Evolutionary conservation across 805 yeast genomes (phyloP).

Genomic region (Priceomyces carsonii): DNA sequence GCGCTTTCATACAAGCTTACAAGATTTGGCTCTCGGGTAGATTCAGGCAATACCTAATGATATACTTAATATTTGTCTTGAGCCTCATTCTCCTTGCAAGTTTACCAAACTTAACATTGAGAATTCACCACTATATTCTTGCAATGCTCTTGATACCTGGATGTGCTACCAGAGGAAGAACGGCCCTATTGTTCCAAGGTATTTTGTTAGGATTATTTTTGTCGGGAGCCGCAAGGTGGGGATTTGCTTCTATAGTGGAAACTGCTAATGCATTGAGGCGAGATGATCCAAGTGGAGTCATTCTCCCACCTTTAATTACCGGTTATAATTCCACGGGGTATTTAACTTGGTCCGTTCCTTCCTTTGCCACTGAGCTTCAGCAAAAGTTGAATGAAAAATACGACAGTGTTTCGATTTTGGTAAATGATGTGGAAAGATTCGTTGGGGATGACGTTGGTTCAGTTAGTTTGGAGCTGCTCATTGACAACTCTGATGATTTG

Average conservation of each 20-base stretch:
- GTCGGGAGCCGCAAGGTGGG: slow-evolving; percentile 92
- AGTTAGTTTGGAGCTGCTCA: slow-evolving; percentile 33
- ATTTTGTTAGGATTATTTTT: slow-evolving; percentile 75
- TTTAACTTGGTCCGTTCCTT: slow-evolving; percentile 36
- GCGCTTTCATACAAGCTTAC: slow-evolving; percentile 73
- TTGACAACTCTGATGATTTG: slow-evolving; percentile 23
- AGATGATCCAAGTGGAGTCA: slow-evolving; percentile 66
- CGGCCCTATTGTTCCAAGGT: slow-evolving; percentile 81
- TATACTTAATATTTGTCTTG: slow-evolving; percentile 50
- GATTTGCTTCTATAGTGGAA: slow-evolving; percentile 85
- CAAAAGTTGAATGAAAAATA: slow-evolving; percentile 25
- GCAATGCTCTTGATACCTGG: slow-evolving; percentile 83
- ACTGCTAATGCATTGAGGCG: slow-evolving; percentile 66
- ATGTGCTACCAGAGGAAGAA: slow-evolving; percentile 68
- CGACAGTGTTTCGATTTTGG: slow-evolving; percentile 60
- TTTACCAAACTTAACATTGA: slow-evolving; percentile 67
- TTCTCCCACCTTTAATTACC: slow-evolving; percentile 51
- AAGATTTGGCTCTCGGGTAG: slow-evolving; percentile 78
- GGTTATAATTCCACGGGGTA: slow-evolving; percentile 33
- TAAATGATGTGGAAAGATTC: slow-evolving; percentile 79
- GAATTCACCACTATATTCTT: slow-evolving; percentile 78
- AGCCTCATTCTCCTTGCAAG: slow-evolving; percentile 46
- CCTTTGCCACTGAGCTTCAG: slow-evolving; percentile 8
- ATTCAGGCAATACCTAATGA: slow-evolving; percentile 55
- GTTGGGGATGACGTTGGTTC: slow-evolving; percentile 49